A percentile compares a stretch with the other conserved stretches of the same genome.
phyloP scores from a whole-genome alignment of 1,284 basidiomycete genomes.

The Rhizoctonia solani region DNA sequence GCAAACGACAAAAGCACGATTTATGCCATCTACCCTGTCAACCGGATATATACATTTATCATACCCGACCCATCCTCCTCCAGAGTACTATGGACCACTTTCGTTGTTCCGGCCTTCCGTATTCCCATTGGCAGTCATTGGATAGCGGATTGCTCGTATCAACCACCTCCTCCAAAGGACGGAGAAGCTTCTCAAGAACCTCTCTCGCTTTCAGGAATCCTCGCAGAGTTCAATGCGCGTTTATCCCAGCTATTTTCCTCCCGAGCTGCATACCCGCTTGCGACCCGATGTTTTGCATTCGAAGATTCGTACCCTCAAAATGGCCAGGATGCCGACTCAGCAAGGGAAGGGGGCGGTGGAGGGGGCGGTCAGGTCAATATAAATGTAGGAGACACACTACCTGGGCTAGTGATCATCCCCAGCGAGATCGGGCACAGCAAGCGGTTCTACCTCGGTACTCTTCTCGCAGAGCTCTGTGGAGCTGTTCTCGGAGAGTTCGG shows the following conservation, averaged over 20 bases:
- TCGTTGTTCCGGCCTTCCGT: slow-evolving; percentile 75
- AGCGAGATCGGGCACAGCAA: slow-evolving; percentile 79
- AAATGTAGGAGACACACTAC: slow-evolving; percentile 58
- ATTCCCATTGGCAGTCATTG: slow-evolving; percentile 78
- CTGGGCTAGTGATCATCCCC: slow-evolving; percentile 73
- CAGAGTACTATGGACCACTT: slow-evolving; percentile 59
- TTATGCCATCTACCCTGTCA: slow-evolving; percentile 78
- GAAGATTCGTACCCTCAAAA: slow-evolving; percentile 49
- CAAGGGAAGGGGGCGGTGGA: slow-evolving; percentile 42
- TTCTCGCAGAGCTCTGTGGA: slow-evolving; percentile 84
- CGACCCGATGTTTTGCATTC: slow-evolving; percentile 77
- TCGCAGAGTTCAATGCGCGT: slow-evolving; percentile 65
- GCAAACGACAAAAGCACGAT: slow-evolving; percentile 58
- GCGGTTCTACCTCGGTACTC: slow-evolving; percentile 74
- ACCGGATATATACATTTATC: slow-evolving; percentile 73
- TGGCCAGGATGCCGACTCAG: background rate
- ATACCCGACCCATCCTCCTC: slow-evolving; percentile 70
- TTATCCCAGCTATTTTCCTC: slow-evolving; percentile 66
- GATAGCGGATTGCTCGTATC: slow-evolving; percentile 64
- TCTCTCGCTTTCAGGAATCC: slow-evolving; percentile 61
- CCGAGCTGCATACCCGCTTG: slow-evolving; percentile 72
- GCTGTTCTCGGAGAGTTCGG: slow-evolving; percentile 82
- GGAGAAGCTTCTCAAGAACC: slow-evolving; percentile 33
- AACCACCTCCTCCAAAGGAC: slow-evolving; percentile 35
- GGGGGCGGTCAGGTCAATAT: slow-evolving; percentile 60